phyloP scores from a whole-genome alignment of 441 rosid species.

The Oxalis stricta region DNA sequence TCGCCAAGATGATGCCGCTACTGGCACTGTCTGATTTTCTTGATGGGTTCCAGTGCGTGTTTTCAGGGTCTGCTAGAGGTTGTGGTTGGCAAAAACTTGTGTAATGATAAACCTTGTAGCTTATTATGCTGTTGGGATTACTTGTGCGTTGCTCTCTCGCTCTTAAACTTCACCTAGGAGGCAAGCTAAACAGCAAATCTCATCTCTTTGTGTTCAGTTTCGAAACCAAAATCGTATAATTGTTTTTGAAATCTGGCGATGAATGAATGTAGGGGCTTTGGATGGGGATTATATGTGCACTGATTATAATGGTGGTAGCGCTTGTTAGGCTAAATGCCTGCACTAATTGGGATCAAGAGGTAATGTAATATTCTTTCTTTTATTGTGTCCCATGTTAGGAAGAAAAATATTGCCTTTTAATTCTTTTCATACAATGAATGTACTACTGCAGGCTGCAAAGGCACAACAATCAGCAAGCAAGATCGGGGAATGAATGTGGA shows the following conservation, averaged over 20 bases:
- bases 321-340: conserved; percentile 21
- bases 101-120: conserved; percentile 32
- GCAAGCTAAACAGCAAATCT: too few relatives aligned
- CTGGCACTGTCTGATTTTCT: conserved; percentile 31
- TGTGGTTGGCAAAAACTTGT: conserved; percentile 38
- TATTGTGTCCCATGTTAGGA: too few relatives aligned
- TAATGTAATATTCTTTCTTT: too few relatives aligned
- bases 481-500: too few relatives aligned
- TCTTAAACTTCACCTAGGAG: conserved; percentile 21
- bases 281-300: conserved; percentile 41
- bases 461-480: too few relatives aligned
- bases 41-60: conserved; percentile 40
- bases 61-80: conserved; percentile 42
- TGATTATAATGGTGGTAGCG: conserved; percentile 18
- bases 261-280: conserved; percentile 42
- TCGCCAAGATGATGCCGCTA: conserved; percentile 34
- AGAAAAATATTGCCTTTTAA: too few relatives aligned
- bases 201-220: too few relatives aligned
- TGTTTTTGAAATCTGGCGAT: too few relatives aligned
- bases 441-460: too few relatives aligned
- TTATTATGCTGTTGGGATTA: conserved; percentile 32
- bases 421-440: too few relatives aligned
- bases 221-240: too few relatives aligned
- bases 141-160: conserved; percentile 25
- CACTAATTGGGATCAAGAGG: conserved; percentile 31